phyloP scores from a whole-genome alignment of 208 protist species.

The Leishmania braziliensis region DNA sequence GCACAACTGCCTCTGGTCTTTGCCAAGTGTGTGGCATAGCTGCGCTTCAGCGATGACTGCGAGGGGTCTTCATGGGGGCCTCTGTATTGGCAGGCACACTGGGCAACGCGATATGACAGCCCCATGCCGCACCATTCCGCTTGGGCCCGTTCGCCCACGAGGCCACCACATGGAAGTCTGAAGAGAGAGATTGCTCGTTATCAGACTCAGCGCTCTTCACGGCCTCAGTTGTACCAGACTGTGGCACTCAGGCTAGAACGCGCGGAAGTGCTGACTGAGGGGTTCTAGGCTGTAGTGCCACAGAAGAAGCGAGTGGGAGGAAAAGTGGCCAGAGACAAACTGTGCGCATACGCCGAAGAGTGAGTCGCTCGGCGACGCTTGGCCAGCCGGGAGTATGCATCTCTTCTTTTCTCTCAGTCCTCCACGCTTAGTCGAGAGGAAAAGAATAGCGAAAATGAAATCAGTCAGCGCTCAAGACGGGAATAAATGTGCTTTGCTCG shows the following conservation, averaged over 20 bases:
- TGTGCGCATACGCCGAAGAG: background rate
- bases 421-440: background rate
- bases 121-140: too few relatives aligned
- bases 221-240: background rate
- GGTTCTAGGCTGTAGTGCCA: background rate
- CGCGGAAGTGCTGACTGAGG: background rate
- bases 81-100: too few relatives aligned
- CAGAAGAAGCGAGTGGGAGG: background rate
- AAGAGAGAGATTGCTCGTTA: background rate
- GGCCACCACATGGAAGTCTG: background rate
- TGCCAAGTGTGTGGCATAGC: too few relatives aligned
- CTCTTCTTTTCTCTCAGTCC: background rate
- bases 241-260: background rate
- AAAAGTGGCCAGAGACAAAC: background rate
- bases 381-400: background rate
- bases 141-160: too few relatives aligned
- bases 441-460: too few relatives aligned
- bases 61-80: too few relatives aligned
- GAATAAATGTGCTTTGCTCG: too few relatives aligned
- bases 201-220: background rate
- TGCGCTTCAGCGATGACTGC: too few relatives aligned
- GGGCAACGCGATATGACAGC: too few relatives aligned
- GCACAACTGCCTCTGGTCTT: too few relatives aligned
- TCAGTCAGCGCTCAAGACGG: too few relatives aligned
- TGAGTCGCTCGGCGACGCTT: background rate